These are phyloP conservation scores for Pythium biforme DNA, from an alignment of 352 stramenopile genomes.

Conservation along the genomic window DNA sequence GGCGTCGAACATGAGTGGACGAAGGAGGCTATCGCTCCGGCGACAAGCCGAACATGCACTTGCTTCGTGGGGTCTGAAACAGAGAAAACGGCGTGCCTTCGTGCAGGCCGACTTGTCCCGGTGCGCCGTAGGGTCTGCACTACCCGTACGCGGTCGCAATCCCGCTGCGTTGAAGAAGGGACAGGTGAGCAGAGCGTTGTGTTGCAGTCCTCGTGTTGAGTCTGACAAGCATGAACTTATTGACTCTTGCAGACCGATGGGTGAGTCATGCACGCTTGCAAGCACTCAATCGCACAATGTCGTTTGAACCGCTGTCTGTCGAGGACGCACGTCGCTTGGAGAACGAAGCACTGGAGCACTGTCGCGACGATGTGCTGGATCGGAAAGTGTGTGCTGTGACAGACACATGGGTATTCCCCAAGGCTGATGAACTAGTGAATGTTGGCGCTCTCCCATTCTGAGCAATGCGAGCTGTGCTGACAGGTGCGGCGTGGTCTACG, in stretches of 20 bases:
- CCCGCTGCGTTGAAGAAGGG: too few species aligned
- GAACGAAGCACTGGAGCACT: conserved; percentile 2
- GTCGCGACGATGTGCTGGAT: conserved; percentile 17
- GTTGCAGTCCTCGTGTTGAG: not conserved
- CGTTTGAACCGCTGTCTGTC: not conserved
- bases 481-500: not conserved
- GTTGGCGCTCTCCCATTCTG: conserved; percentile 3
- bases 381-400: conserved; percentile 8
- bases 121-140: too few species aligned
- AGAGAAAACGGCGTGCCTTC: too few species aligned
- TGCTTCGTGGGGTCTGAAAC: too few species aligned
- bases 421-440: not conserved
- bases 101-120: too few species aligned
- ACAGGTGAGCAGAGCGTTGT: too few species aligned
- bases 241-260: not conserved
- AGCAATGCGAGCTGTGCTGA: conserved; percentile 5
- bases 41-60: too few species aligned
- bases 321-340: not conserved
- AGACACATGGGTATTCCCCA: not conserved
- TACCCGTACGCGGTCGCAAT: too few species aligned
- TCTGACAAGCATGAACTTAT: not conserved
- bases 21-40: too few species aligned
- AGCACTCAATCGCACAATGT: not conserved
- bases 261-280: not conserved
- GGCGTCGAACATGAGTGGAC: too few species aligned